These are phyloP conservation scores for Chalaropsis ovoidea DNA, from an alignment of 2,329 filamentous ascomycete genomes.

Conservation along the genomic window DNA sequence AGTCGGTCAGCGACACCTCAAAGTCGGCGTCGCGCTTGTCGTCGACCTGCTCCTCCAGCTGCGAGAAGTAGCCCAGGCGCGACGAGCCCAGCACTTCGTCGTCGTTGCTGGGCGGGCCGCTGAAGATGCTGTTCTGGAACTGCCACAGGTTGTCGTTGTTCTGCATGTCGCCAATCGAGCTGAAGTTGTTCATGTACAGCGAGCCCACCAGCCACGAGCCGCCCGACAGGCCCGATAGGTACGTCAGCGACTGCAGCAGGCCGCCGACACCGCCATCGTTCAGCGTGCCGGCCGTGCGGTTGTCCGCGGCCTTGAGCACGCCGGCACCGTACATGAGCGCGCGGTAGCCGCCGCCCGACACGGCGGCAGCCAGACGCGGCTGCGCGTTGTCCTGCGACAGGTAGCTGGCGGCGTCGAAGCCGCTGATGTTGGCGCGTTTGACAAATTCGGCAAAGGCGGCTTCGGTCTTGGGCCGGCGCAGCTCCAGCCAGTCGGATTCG, in stretches of 20 bases:
- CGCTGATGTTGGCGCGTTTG: slow-evolving; percentile 58
- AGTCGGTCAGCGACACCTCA: slow-evolving; percentile 66
- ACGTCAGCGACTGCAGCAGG: slow-evolving; percentile 69
- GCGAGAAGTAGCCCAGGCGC: slow-evolving; percentile 32
- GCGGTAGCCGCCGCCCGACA: slow-evolving; percentile 77
- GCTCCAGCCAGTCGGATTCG: slow-evolving; percentile 64
- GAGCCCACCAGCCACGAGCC: slow-evolving; percentile 80
- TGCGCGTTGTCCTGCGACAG: slow-evolving; percentile 43
- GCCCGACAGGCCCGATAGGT: slow-evolving; percentile 69
- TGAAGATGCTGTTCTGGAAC: slow-evolving; percentile 36
- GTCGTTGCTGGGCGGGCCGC: slow-evolving; percentile 31
- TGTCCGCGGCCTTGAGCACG: slow-evolving; percentile 68
- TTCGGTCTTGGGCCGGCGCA: slow-evolving; percentile 62
- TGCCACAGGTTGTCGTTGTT: slow-evolving; percentile 34
- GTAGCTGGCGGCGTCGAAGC: slow-evolving; percentile 66
- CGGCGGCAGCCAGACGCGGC: slow-evolving; percentile 59
- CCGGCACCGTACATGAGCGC: slow-evolving; percentile 80
- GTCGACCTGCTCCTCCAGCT: slow-evolving; percentile 33
- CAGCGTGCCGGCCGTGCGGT: slow-evolving; percentile 46
- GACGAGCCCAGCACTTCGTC: slow-evolving; percentile 27
- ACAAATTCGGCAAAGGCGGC: slow-evolving; percentile 67
- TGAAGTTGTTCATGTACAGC: slow-evolving; percentile 75
- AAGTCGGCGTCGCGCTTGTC: slow-evolving; percentile 37
- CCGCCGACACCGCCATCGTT: slow-evolving; percentile 61
- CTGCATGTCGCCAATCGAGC: slow-evolving; percentile 45